A percentile compares a stretch with the other conserved stretches of the same genome.
phyloP scores from a whole-genome alignment of 306 rosid species.

The Inga leiocalycina region DNA sequence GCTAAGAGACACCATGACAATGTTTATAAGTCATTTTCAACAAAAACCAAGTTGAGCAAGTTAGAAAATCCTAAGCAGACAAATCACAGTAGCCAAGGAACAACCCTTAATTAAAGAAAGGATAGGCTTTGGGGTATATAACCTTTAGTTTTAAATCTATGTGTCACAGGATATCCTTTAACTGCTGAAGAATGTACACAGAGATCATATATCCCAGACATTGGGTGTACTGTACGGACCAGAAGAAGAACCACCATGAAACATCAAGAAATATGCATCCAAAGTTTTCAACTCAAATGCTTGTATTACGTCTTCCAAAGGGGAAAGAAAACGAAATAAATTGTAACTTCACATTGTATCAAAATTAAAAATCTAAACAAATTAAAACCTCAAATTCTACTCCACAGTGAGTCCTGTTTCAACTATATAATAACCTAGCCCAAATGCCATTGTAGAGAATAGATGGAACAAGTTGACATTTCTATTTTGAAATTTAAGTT shows the following conservation, averaged over 20 bases:
- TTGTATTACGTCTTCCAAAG: background rate
- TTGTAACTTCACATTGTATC: background rate
- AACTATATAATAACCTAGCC: background rate
- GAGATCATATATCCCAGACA: conserved; percentile 12
- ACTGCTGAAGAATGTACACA: conserved; percentile 29
- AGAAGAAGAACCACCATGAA: conserved; percentile 7
- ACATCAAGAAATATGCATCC: conserved; percentile 12
- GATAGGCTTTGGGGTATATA: background rate
- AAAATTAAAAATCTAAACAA: background rate
- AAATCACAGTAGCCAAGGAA: conserved; percentile 23
- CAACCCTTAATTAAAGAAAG: background rate
- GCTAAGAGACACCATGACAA: conserved; percentile 42
- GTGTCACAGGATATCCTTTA: conserved; percentile 24
- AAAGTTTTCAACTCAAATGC: background rate
- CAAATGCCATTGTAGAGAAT: background rate
- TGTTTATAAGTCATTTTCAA: conserved; percentile 30
- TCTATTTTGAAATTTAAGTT: background rate
- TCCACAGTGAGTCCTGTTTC: conserved; percentile 3
- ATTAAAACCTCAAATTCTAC: conserved; percentile 8
- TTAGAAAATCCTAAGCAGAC: background rate
- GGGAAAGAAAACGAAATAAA: background rate
- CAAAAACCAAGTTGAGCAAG: conserved; percentile 24
- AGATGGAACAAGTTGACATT: background rate
- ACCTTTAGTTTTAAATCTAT: conserved; percentile 26
- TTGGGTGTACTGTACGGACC: conserved; percentile 3